phyloP scores from a whole-genome alignment of 306 rosid species.

The Carpinus fangiana region DNA sequence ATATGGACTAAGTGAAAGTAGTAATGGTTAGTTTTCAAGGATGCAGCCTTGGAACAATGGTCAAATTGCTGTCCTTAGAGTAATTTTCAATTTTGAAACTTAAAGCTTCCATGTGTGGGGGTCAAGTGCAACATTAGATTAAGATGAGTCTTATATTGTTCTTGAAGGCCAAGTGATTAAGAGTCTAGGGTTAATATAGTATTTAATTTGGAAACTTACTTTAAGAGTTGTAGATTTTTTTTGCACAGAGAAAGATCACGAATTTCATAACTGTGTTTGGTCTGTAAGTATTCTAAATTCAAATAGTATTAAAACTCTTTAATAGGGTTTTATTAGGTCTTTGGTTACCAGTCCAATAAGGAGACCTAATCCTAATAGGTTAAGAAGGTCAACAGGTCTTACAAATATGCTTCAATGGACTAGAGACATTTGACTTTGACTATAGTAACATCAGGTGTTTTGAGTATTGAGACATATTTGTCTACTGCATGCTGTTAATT shows the following conservation, averaged over 20 bases:
- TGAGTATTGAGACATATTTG: not conserved
- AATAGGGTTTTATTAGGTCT: not conserved
- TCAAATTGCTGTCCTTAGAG: too few species aligned
- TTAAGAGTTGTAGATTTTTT: too few species aligned
- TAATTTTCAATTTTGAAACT: too few species aligned
- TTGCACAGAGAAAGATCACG: not conserved
- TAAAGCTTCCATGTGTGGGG: too few species aligned
- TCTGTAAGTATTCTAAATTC: not conserved
- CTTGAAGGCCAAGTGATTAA: too few species aligned
- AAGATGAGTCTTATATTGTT: too few species aligned
- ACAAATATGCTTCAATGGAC: not conserved
- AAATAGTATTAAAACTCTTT: not conserved
- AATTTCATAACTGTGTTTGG: not conserved
- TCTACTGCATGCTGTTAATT: not conserved
- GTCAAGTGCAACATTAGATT: too few species aligned
- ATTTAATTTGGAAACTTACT: too few species aligned
- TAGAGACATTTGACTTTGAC: not conserved
- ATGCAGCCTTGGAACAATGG: too few species aligned
- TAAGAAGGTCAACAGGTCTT: not conserved
- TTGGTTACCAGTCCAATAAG: not conserved
- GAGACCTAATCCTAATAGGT: not conserved
- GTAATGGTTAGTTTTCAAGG: too few species aligned
- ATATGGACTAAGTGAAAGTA: too few species aligned
- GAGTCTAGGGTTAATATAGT: too few species aligned
- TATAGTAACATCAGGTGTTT: not conserved